These are phyloP conservation scores for Plasmodium malariae DNA, from an alignment of 169 alveolate species.

Conservation along the genomic window DNA sequence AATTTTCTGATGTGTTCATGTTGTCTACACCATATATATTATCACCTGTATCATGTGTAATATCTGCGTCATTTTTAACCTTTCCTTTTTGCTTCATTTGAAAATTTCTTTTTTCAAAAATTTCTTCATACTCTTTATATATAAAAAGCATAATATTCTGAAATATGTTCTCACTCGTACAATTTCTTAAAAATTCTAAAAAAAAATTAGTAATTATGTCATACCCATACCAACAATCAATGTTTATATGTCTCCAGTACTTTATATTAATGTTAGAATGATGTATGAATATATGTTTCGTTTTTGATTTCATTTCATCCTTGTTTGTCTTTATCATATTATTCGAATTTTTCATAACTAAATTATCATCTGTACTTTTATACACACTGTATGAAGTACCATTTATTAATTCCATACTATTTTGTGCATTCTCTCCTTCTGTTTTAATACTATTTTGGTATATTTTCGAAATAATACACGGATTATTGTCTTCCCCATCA, in stretches of 20 bases:
- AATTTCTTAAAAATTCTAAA: constrained; percentile 15
- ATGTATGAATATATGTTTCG: constrained; percentile 33
- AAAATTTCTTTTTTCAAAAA: neutral
- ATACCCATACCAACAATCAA: constrained; percentile 55
- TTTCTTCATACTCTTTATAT: constrained; percentile 43
- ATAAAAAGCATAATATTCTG: constrained; percentile 51
- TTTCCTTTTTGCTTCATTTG: constrained; percentile 1
- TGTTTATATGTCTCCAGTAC: constrained; percentile 49
- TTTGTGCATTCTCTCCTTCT: neutral
- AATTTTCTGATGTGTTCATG: neutral
- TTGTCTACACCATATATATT: neutral
- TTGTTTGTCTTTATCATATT: neutral
- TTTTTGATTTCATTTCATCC: neutral
- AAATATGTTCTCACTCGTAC: constrained; percentile 16
- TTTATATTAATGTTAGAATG: constrained; percentile 22
- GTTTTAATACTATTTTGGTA: neutral
- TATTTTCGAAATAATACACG: neutral
- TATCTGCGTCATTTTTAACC: neutral
- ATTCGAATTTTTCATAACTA: neutral
- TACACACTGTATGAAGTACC: neutral
- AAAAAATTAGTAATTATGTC: constrained; percentile 45
- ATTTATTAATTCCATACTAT: neutral
- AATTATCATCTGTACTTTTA: neutral
- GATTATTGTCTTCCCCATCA: no score
- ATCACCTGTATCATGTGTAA: neutral